These are phyloP conservation scores for Saccharomycopsis selenospora DNA, from an alignment of 805 yeast species.

Conservation along the genomic window DNA sequence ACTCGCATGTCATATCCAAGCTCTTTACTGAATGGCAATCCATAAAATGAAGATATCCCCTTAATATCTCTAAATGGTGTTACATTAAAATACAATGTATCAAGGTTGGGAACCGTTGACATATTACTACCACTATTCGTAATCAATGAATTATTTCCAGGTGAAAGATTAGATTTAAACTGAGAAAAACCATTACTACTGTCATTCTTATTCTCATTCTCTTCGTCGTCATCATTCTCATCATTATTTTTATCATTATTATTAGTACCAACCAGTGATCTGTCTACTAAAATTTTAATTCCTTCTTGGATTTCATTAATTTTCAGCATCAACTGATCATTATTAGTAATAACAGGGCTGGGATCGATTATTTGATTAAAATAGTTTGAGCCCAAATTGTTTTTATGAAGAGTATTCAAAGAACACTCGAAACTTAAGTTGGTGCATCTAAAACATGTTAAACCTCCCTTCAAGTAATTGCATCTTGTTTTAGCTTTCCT, in stretches of 20 bases:
- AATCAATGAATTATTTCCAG: neutral
- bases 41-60: neutral
- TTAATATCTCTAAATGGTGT: conserved; percentile 1
- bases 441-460: neutral
- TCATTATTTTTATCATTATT: neutral
- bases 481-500: conserved; percentile 1
- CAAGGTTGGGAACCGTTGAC: neutral
- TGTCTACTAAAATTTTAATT: neutral
- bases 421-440: neutral
- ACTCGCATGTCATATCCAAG: neutral
- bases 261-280: neutral
- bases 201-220: no score
- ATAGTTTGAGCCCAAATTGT: neutral
- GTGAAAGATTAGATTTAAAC: neutral
- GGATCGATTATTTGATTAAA: neutral
- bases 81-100: neutral
- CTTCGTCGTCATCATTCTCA: neutral
- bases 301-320: neutral
- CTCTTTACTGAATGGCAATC: neutral
- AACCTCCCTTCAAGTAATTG: neutral
- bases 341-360: neutral
- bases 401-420: neutral
- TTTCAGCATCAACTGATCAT: neutral
- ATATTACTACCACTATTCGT: neutral
- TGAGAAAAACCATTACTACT: neutral